Conservation (phyloP, 1,139 yeast genomes). For the Kurtzmaniella quercitrusa region DNA sequence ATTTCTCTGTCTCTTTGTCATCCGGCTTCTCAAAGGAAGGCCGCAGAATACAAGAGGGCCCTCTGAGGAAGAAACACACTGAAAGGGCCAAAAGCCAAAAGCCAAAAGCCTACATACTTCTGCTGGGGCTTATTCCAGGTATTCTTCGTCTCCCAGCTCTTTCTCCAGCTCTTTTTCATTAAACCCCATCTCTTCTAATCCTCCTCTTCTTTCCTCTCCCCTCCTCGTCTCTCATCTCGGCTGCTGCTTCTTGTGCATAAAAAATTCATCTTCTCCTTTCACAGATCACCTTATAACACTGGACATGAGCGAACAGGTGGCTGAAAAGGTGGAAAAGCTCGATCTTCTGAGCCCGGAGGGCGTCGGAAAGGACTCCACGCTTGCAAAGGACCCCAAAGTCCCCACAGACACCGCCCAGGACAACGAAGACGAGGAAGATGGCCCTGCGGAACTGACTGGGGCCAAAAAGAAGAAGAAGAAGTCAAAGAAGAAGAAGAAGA, state of each 20-base stretch:
- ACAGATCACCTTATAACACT: background rate
- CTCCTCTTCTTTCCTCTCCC: too few species aligned
- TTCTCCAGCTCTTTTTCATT: too few species aligned
- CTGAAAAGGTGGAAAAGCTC: constrained; percentile 6
- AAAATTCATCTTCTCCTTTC: background rate
- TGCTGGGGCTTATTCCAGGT: too few species aligned
- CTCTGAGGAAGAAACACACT: too few species aligned
- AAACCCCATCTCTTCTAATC: too few species aligned
- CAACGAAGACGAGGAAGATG: constrained; percentile 23
- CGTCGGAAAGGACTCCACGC: constrained; percentile 4
- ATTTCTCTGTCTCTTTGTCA: too few species aligned
- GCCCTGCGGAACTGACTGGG: constrained; percentile 12
- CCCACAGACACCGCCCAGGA: constrained; percentile 12
- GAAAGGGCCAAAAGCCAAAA: too few species aligned
- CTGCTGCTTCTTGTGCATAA: background rate
- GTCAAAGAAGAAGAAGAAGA: constrained; percentile 39
- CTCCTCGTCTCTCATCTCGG: too few species aligned
- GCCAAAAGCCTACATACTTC: too few species aligned
- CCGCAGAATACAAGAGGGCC: too few species aligned
- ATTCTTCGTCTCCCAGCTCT: too few species aligned
- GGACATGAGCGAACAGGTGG: background rate
- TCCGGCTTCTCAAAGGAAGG: too few species aligned
- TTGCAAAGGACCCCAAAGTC: background rate
- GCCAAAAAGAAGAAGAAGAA: constrained; percentile 45
- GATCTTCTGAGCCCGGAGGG: constrained; percentile 2